phyloP scores from a whole-genome alignment of 2,329 filamentous ascomycete species.

The Parastagonospora avenae region DNA sequence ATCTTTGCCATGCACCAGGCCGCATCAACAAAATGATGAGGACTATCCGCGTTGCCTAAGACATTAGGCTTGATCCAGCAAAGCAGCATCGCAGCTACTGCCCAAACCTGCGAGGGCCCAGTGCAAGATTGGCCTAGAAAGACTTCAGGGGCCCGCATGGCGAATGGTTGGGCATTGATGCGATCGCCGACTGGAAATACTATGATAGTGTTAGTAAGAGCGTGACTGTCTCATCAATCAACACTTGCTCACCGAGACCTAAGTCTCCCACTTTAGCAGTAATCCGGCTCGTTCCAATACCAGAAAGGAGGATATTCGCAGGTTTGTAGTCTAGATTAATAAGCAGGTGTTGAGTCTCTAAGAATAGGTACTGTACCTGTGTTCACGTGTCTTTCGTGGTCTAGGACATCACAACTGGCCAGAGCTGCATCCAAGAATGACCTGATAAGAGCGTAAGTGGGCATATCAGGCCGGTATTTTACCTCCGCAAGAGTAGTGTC shows the following conservation, averaged over 20 bases:
- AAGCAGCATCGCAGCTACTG: conserved; percentile 16
- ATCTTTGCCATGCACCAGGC: no score
- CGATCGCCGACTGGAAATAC: conserved; percentile 10
- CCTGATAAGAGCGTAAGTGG: conserved; percentile 12
- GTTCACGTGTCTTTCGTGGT: no score
- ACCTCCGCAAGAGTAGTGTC: conserved; percentile 19
- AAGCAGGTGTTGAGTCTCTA: conserved; percentile 8
- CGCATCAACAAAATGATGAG: no score
- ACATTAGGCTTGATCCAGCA: conserved; percentile 17
- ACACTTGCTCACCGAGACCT: conserved; percentile 14
- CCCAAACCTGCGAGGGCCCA: conserved; percentile 16
- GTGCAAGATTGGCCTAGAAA: conserved; percentile 16
- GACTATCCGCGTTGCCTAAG: no score
- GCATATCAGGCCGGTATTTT: conserved; percentile 7
- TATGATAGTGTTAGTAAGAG: conserved; percentile 14
- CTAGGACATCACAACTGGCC: neutral
- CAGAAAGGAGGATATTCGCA: conserved; percentile 19
- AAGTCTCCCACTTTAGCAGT: conserved; percentile 20
- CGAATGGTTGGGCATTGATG: conserved; percentile 12
- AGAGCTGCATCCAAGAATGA: conserved; percentile 7
- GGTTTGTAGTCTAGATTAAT: conserved; percentile 18
- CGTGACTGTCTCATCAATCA: conserved; percentile 1
- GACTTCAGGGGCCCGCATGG: conserved; percentile 23
- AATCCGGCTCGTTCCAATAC: conserved; percentile 6
- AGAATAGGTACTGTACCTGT: no score